Percentiles rank a stretch among this genome's conserved stretches.
phyloP scores from a whole-genome alignment of 1,284 basidiomycete genomes.

The Ustilago vetiveriae region DNA sequence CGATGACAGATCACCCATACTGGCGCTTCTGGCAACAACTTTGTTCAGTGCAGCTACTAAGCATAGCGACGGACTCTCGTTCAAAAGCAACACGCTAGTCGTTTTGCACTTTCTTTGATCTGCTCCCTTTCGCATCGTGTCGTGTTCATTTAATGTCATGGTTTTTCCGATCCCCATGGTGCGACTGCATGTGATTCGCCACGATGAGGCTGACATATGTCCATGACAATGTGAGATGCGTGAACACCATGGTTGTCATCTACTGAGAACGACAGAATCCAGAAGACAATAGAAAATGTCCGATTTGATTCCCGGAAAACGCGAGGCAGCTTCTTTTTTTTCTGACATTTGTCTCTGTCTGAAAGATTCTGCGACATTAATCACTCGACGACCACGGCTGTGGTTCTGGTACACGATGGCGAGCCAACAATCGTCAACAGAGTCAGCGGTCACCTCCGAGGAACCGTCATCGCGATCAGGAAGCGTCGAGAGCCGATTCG shows the following conservation, averaged over 20 bases:
- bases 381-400: no score
- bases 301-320: conserved; percentile 16
- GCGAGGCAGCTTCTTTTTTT: not conserved
- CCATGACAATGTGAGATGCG: no score
- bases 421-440: no score
- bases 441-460: not conserved
- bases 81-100: conserved; percentile 3
- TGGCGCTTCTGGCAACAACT: conserved; percentile 53
- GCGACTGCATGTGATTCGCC: no score
- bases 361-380: no score
- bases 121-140: not conserved
- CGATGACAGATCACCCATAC: conserved; percentile 49
- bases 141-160: conserved; percentile 1
- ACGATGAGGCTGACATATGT: no score
- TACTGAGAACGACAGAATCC: no score
- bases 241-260: no score
- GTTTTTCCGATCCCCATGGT: not conserved
- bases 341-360: no score
- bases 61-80: not conserved
- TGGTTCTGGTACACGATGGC: no score
- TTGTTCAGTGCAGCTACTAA: conserved; percentile 51
- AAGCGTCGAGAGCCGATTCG: conserved; percentile 2
- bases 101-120: not conserved
- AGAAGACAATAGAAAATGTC: conserved; percentile 2
- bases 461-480: conserved; percentile 17